These are phyloP conservation scores for Colletotrichum lentis DNA, from an alignment of 2,329 filamentous ascomycete species.

Conservation along the genomic window DNA sequence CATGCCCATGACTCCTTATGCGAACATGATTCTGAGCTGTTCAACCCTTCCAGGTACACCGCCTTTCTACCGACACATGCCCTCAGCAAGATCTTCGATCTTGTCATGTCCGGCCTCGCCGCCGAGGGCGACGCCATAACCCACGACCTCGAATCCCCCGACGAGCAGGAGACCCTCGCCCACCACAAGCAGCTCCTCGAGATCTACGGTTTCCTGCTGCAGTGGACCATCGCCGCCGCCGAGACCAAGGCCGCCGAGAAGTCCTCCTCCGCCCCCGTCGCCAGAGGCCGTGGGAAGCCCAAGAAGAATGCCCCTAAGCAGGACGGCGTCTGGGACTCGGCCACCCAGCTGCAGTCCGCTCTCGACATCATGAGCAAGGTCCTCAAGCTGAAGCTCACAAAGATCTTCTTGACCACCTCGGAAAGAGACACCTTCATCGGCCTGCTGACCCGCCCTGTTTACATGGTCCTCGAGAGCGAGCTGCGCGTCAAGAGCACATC, in stretches of 20 bases:
- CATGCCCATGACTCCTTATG: not conserved
- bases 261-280: slow-evolving; percentile 73
- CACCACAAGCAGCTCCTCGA: slow-evolving; percentile 93
- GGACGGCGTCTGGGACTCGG: slow-evolving; percentile 87
- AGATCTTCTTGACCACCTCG: slow-evolving; percentile 94
- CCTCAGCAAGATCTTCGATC: slow-evolving; percentile 91
- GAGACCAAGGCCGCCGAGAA: slow-evolving; percentile 95
- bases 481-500: slow-evolving; percentile 86
- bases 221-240: slow-evolving; percentile 95
- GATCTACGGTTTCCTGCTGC: slow-evolving; percentile 90
- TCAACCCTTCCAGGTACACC: slow-evolving; percentile 77
- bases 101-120: slow-evolving; percentile 85
- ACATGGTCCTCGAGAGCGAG: slow-evolving; percentile 93
- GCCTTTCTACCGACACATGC: slow-evolving; percentile 80
- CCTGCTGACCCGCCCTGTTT: slow-evolving; percentile 90
- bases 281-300: slow-evolving; percentile 76
- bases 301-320: slow-evolving; percentile 78
- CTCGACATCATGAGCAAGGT: slow-evolving; percentile 97
- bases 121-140: slow-evolving; percentile 86
- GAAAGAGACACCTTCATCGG: slow-evolving; percentile 95
- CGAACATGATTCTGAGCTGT: slow-evolving; percentile 61
- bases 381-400: slow-evolving; percentile 87
- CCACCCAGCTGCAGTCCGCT: slow-evolving; percentile 83
- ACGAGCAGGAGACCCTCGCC: slow-evolving; percentile 86
- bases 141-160: slow-evolving; percentile 81